These are phyloP conservation scores for Aaosphaeria pasadenensis DNA, from an alignment of 2,329 filamentous ascomycete genomes.

Conservation along the genomic window DNA sequence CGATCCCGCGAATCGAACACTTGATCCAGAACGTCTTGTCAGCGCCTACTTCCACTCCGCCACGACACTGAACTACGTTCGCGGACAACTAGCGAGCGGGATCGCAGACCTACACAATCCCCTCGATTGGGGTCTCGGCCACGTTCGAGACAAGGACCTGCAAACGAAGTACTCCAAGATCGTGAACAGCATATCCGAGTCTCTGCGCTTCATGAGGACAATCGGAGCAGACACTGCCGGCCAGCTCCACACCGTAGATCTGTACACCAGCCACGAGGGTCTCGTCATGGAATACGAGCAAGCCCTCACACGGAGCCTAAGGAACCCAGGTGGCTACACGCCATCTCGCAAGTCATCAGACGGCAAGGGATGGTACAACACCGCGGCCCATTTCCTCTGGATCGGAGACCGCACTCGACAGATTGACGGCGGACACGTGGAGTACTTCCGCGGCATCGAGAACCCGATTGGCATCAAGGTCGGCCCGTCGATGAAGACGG, in stretches of 20 bases:
- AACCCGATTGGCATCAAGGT: constrained; percentile 98
- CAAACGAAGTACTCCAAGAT: constrained; percentile 84
- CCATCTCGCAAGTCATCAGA: constrained; percentile 25
- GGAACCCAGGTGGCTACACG: constrained; percentile 54
- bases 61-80: constrained; percentile 89
- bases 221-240: constrained; percentile 84
- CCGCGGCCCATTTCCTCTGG: constrained; percentile 96
- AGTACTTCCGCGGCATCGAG: constrained; percentile 94
- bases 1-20: constrained; percentile 67
- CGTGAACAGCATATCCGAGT: constrained; percentile 83
- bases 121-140: constrained; percentile 90
- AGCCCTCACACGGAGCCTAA: constrained; percentile 73
- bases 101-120: constrained; percentile 93
- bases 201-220: constrained; percentile 89
- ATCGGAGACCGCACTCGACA: constrained; percentile 95
- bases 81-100: constrained; percentile 77
- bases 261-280: constrained; percentile 94
- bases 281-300: constrained; percentile 94
- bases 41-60: constrained; percentile 95
- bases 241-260: constrained; percentile 84
- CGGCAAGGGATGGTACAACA: constrained; percentile 78
- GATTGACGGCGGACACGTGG: constrained; percentile 88
- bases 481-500: constrained; percentile 74
- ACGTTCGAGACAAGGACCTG: constrained; percentile 79
- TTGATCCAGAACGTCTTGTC: constrained; percentile 81